A percentile compares a stretch with the other conserved stretches of the same genome.
Evolutionary conservation across 306 rosid species (phyloP).

Genomic region (Castanea sativa): DNA sequence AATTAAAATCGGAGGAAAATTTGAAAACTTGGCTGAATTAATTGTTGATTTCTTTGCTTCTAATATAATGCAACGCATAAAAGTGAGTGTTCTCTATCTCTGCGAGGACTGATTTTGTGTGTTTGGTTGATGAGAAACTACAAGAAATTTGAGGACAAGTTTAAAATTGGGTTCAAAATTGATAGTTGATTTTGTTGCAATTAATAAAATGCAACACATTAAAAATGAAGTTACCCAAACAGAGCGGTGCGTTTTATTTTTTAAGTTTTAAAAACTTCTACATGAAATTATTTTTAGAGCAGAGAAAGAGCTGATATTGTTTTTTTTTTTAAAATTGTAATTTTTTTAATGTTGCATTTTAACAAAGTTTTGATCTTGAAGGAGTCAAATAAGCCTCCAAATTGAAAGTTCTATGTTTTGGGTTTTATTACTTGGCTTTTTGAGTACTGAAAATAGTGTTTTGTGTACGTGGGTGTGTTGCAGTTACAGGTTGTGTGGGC

Average conservation of each 20-base stretch:
- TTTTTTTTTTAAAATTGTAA: not conserved
- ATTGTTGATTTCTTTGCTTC: too few relatives aligned
- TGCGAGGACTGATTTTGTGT: too few relatives aligned
- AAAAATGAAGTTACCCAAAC: not conserved
- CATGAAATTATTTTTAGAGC: not conserved
- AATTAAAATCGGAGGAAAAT: too few relatives aligned
- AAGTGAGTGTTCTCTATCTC: too few relatives aligned
- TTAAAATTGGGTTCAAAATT: too few relatives aligned
- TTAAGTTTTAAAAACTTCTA: not conserved
- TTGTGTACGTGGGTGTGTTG: not conserved
- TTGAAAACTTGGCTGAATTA: too few relatives aligned
- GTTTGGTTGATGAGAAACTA: too few relatives aligned
- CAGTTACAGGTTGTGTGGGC: constrained; percentile 92
- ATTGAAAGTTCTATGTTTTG: not conserved
- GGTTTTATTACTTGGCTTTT: not conserved
- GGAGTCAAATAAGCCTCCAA: not conserved
- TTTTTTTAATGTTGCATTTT: constrained; percentile 6
- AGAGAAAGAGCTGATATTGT: not conserved
- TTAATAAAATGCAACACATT: not conserved
- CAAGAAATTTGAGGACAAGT: too few relatives aligned
- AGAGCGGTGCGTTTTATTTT: not conserved
- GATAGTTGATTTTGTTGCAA: too few relatives aligned
- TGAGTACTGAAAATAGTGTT: not conserved
- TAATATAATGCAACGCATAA: too few relatives aligned
- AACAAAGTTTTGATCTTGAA: constrained; percentile 2